Percentiles rank a stretch among this genome's conserved stretches.
These are phyloP conservation scores for Neolentinus lepideus DNA, from an alignment of 1,284 basidiomycete genomes.

Conservation along the genomic window DNA sequence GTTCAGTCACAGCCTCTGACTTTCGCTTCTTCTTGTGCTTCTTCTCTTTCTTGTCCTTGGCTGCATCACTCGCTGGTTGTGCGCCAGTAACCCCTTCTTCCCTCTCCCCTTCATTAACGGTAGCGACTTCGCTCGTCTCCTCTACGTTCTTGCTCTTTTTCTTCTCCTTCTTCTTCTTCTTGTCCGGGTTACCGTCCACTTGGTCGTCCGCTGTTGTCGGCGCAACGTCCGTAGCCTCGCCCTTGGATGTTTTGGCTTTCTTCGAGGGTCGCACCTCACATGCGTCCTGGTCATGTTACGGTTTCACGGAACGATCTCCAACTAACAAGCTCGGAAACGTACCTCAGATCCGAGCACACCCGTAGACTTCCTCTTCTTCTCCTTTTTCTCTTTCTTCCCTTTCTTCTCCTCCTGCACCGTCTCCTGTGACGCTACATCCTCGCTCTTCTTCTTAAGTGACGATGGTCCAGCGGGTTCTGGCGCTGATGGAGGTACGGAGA, in stretches of 20 bases:
- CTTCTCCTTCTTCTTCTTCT: constrained; percentile 20
- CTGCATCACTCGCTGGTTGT: too few species aligned
- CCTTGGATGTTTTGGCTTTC: not conserved
- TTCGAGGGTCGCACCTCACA: not conserved
- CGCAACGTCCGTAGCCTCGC: not conserved
- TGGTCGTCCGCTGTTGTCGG: not conserved
- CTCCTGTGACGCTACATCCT: not conserved
- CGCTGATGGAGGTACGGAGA: constrained; percentile 12
- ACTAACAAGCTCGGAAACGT: not conserved
- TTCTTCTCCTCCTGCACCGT: constrained; percentile 4
- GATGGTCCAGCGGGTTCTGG: not conserved
- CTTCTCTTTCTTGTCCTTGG: constrained; percentile 18
- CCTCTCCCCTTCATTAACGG: constrained; percentile 14
- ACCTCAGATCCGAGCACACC: constrained; percentile 6
- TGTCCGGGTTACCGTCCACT: constrained; percentile 12
- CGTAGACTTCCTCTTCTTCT: constrained; percentile 22
- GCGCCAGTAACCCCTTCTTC: constrained; percentile 19
- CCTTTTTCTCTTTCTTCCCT: constrained; percentile 12
- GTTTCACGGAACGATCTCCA: too few species aligned
- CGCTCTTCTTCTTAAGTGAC: not conserved
- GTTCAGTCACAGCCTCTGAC: constrained; percentile 9
- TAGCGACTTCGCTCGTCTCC: constrained; percentile 6
- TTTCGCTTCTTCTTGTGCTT: constrained; percentile 20
- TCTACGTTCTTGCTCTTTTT: constrained; percentile 12
- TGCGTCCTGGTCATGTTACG: not conserved